These are phyloP conservation scores for Aspergillus aculeatinus DNA, from an alignment of 2,329 filamentous ascomycete species.

Conservation along the genomic window DNA sequence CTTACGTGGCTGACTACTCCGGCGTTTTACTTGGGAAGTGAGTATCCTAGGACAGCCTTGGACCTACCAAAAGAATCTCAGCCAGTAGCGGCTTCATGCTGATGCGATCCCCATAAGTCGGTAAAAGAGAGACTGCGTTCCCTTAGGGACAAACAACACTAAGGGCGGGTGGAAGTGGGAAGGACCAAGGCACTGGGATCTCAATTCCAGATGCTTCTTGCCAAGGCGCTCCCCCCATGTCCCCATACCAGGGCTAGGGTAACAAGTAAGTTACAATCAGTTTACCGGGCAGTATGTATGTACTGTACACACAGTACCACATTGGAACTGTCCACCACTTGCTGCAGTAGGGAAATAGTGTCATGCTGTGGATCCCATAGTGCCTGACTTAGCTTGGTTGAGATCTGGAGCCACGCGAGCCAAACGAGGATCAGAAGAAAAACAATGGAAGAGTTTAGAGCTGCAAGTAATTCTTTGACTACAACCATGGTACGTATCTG, in stretches of 20 bases:
- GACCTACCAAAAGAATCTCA: not conserved
- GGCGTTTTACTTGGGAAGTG: not conserved
- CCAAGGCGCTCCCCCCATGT: not conserved
- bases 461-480: conserved; percentile 23
- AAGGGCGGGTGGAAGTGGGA: conserved; percentile 13
- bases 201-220: not conserved
- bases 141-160: conserved; percentile 8
- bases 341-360: conserved; percentile 17
- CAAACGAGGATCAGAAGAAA: conserved; percentile 16
- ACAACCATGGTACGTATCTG: conserved; percentile 5
- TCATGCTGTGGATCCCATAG: conserved; percentile 19
- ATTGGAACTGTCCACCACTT: not conserved
- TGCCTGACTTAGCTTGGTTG: conserved; percentile 21
- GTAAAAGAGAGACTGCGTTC: conserved; percentile 9
- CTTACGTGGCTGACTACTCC: not conserved
- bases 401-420: conserved; percentile 27
- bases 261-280: not conserved
- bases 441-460: conserved; percentile 14
- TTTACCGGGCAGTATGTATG: not conserved
- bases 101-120: conserved; percentile 6
- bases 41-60: too few species aligned
- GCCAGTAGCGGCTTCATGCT: not conserved
- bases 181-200: conserved; percentile 15
- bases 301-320: not conserved
- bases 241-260: not conserved